Conservation (phyloP, 2,329 filamentous ascomycete genomes). For the Gliomastix tumulicola region DNA sequence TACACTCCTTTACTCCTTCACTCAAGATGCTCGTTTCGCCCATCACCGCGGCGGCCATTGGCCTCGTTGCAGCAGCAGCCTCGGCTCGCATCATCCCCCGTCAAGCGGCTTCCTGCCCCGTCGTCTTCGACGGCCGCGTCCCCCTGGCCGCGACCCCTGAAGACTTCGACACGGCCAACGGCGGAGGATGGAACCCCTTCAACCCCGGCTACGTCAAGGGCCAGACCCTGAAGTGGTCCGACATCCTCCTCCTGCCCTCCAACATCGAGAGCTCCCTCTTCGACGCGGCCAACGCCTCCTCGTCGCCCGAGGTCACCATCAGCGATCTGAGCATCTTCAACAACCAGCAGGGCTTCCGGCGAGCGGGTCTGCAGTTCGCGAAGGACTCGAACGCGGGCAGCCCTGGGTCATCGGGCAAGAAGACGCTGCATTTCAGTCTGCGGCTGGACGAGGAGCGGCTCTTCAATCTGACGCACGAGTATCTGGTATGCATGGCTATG, state of each 20-base stretch:
- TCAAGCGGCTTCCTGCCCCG: too few species aligned
- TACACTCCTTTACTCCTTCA: too few species aligned
- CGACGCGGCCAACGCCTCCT: conserved; percentile 32
- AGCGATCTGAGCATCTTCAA: conserved; percentile 54
- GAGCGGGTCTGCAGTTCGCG: conserved; percentile 47
- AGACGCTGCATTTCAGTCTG: conserved; percentile 56
- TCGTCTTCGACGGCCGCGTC: conserved; percentile 42
- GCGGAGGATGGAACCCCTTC: too few species aligned
- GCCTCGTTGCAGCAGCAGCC: too few species aligned
- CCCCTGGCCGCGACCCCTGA: conserved; percentile 25
- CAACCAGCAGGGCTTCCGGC: conserved; percentile 52
- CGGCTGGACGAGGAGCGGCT: conserved; percentile 41
- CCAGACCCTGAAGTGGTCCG: conserved; percentile 29
- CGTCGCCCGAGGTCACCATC: conserved; percentile 44
- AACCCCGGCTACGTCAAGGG: conserved; percentile 46
- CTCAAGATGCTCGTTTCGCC: too few species aligned
- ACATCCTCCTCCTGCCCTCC: conserved; percentile 5
- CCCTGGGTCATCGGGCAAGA: conserved; percentile 43
- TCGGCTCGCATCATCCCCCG: too few species aligned
- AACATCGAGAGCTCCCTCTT: conserved; percentile 8
- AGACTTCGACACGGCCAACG: conserved; percentile 32
- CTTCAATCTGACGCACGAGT: conserved; percentile 55
- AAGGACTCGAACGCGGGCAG: conserved; percentile 42
- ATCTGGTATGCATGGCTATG: too few species aligned
- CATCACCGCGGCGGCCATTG: too few species aligned